A percentile compares a stretch with the other conserved stretches of the same genome.
Evolutionary conservation across 1,284 basidiomycete genomes (phyloP).

Genomic region (Sporisorium exsertum): DNA sequence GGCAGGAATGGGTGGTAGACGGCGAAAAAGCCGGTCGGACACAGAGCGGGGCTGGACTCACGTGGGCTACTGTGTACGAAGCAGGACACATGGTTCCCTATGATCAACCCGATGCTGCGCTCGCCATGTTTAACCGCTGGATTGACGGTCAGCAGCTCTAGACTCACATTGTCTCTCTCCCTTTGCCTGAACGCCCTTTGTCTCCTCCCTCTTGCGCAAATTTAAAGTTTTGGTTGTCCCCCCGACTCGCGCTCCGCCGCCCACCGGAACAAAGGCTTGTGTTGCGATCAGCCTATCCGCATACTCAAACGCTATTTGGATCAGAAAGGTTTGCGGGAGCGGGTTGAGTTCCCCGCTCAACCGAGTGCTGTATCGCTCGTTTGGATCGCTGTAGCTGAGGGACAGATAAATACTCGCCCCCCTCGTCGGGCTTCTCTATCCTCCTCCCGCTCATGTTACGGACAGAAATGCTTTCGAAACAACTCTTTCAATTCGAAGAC

Average conservation of each 20-base stretch:
- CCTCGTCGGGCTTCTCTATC: neutral
- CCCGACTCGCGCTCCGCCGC: neutral
- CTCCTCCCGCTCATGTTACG: neutral
- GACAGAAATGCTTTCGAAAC: too few species aligned
- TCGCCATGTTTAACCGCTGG: conserved; percentile 66
- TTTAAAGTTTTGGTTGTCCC: neutral
- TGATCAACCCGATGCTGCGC: conserved; percentile 52
- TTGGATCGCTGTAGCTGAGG: too few species aligned
- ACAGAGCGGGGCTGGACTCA: conserved; percentile 35
- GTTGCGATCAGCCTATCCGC: too few species aligned
- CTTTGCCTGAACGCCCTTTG: neutral
- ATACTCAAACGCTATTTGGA: too few species aligned
- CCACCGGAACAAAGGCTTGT: too few species aligned
- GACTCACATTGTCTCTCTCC: neutral
- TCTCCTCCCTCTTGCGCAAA: neutral
- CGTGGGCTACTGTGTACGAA: conserved; percentile 57
- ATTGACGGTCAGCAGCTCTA: conserved; percentile 56
- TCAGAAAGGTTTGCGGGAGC: too few species aligned
- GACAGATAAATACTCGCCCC: neutral
- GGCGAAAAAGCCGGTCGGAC: conserved; percentile 49
- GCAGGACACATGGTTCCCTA: conserved; percentile 62
- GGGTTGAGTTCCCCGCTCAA: too few species aligned
- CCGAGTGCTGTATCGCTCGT: too few species aligned
- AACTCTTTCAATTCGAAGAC: neutral
- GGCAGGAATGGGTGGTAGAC: conserved; percentile 42